Base-by-base conservation (phyloP, 441 rosid species). In the Flueggea neowawraea region DNA sequence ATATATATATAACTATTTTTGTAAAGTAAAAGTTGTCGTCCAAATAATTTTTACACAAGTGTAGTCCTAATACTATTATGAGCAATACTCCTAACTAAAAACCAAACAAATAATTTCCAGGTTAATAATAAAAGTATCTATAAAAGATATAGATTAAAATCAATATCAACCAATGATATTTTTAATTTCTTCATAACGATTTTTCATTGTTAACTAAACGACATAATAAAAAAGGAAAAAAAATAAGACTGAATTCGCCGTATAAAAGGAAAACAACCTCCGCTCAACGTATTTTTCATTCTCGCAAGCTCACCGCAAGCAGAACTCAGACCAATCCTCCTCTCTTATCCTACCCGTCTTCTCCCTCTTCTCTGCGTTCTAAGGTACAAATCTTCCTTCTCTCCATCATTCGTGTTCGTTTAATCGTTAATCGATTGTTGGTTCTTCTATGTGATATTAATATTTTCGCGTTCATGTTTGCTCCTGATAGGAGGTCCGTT, bases 181-280 rank as follows among this genome's bases (percentile, higher is more conserved):
- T n/a, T n/a, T n/a, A n/a, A n/a, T n/a, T n/a, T n/a, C n/a, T n/a
- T n/a, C n/a, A n/a, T n/a, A n/a, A 33, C 39, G 39, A 33, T 33
- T 33, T 33, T 33, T 33, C 6, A 6, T 33, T 33, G 39, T 3
- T 33, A 33, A 33, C 6, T 4, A 33, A 33, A 33, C 39, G 4
- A 33, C 39, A 33, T 33, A 48, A 31, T 4, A 50, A 61, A 2
- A 33, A 44, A 9, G 6, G 62, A 66, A 71, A 9, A 54, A 60
- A 14, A 17, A 3, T n/a, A n/a, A n/a, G n/a, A 48, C 12, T 6
- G 39, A 60, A 50, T 45, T 45, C 8, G 12, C 50, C 50, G 5
- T 45, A 45, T 66, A 66, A 36, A 57, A 55, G 9, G 58, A n/a
- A n/a, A n/a, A n/a, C 61, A 33, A 28, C 33, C 13, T 33, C 53